phyloP scores from a whole-genome alignment of 2,329 filamentous ascomycete species.

The Neocatenulostroma microsporum region DNA sequence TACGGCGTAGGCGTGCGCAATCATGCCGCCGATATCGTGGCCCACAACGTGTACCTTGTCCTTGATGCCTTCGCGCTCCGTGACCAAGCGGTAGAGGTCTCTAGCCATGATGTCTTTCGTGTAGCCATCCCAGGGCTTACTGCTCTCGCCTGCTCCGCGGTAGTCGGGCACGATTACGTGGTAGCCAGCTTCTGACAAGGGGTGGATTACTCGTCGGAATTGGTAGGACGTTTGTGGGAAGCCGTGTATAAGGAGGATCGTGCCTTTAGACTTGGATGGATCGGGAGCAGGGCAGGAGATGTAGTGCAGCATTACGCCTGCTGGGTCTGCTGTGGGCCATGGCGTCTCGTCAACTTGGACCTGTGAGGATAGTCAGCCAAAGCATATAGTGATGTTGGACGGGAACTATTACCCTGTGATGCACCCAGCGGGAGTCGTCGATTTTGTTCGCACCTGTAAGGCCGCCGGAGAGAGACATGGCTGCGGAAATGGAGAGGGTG shows the following conservation, averaged over 20 bases:
- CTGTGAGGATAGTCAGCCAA: no score
- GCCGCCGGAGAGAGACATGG: conserved; percentile 5
- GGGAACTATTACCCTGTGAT: background rate
- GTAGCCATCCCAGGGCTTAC: conserved; percentile 29
- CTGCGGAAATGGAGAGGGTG: conserved; percentile 32
- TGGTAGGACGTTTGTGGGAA: conserved; percentile 44
- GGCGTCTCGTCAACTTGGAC: conserved; percentile 10
- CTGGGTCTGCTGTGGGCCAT: conserved; percentile 8
- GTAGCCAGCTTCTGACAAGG: conserved; percentile 30
- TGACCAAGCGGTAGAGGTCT: conserved; percentile 30
- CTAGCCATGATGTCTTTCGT: conserved; percentile 35
- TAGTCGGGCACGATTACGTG: conserved; percentile 36
- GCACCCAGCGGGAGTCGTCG: conserved; percentile 5
- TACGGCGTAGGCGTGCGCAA: conserved; percentile 35
- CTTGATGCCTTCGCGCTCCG: conserved; percentile 27
- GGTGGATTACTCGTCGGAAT: conserved; percentile 34
- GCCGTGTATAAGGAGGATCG: conserved; percentile 41
- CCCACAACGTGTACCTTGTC: conserved; percentile 37
- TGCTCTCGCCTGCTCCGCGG: conserved; percentile 28
- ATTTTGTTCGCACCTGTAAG: conserved; percentile 6
- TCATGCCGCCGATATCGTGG: conserved; percentile 44
- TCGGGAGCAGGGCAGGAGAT: conserved; percentile 16
- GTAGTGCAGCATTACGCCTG: conserved; percentile 22
- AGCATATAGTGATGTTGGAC: background rate
- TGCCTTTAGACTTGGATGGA: conserved; percentile 22